phyloP scores from a whole-genome alignment of 106 monocot genomes.

The Allium cepa region DNA sequence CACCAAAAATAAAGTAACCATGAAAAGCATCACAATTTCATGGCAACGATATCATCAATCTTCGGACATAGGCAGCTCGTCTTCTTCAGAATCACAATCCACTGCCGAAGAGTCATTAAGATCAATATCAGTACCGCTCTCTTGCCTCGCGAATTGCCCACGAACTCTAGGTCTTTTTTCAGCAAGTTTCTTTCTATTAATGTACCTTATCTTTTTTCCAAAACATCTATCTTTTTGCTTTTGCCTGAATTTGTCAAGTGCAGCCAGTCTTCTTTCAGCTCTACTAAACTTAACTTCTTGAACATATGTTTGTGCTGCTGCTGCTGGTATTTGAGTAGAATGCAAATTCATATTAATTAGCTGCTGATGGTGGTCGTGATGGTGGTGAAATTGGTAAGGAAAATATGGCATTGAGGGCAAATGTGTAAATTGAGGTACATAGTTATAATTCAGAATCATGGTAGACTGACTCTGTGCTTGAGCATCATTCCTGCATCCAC shows the following conservation, averaged over 20 bases:
- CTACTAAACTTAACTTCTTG: slow-evolving; percentile 25
- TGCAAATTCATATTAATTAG: slow-evolving; percentile 24
- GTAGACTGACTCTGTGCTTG: slow-evolving; percentile 16
- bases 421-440: slow-evolving; percentile 27
- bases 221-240: slow-evolving; percentile 65
- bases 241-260: slow-evolving; percentile 55
- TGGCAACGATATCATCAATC: neutral
- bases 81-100: slow-evolving; percentile 32
- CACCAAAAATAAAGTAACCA: no score
- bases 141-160: slow-evolving; percentile 67
- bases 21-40: no score
- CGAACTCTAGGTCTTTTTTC: slow-evolving; percentile 62
- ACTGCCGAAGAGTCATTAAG: slow-evolving; percentile 17
- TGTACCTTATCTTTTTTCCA: slow-evolving; percentile 68
- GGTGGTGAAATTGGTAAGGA: slow-evolving; percentile 21
- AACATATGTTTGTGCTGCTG: slow-evolving; percentile 7
- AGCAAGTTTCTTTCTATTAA: slow-evolving; percentile 55
- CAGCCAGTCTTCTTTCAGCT: slow-evolving; percentile 45
- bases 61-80: slow-evolving; percentile 31
- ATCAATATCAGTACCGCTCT: slow-evolving; percentile 24
- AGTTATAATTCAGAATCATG: slow-evolving; percentile 30
- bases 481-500: slow-evolving; percentile 10
- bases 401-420: slow-evolving; percentile 30
- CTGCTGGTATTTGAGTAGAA: slow-evolving; percentile 24
- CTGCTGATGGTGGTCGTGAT: neutral